Conservation (phyloP, 371 early-diverging fungal genomes). For the Circinella umbellata region DNA sequence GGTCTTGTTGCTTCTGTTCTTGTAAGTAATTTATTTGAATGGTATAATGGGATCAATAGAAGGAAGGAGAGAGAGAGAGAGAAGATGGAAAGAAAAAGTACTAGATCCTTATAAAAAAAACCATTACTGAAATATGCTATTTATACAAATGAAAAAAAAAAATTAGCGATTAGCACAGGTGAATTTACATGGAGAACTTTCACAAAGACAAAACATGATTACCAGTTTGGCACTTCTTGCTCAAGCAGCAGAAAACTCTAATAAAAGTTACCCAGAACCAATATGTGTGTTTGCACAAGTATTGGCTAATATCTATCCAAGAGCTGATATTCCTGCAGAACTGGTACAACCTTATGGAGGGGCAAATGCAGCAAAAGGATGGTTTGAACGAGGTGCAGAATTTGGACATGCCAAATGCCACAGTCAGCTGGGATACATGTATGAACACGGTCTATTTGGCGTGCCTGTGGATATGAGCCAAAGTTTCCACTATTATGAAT, state of each 20-base stretch:
- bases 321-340: slow-evolving; percentile 24
- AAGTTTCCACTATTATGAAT: slow-evolving; percentile 28
- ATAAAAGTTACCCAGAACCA: slow-evolving; percentile 18
- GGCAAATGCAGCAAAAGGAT: slow-evolving; percentile 15
- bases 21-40: slow-evolving; percentile 15
- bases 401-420: slow-evolving; percentile 26
- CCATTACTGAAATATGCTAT: too few species aligned
- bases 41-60: too few species aligned
- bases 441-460: slow-evolving; percentile 30
- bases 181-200: slow-evolving; percentile 23
- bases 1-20: slow-evolving; percentile 72
- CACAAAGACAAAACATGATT: slow-evolving; percentile 29
- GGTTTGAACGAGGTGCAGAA: slow-evolving; percentile 29
- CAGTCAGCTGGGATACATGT: slow-evolving; percentile 27
- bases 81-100: too few species aligned
- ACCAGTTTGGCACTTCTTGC: slow-evolving; percentile 15
- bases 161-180: slow-evolving; percentile 16
- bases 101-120: too few species aligned
- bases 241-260: slow-evolving; percentile 24
- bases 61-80: too few species aligned
- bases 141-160: too few species aligned
- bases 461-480: slow-evolving; percentile 22
- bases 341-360: slow-evolving; percentile 22
- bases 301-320: slow-evolving; percentile 25
- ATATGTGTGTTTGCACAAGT: slow-evolving; percentile 24